Evolutionary conservation across 352 stramenopile species (phyloP).

Genomic region (Thalassiosira mediterranea): DNA sequence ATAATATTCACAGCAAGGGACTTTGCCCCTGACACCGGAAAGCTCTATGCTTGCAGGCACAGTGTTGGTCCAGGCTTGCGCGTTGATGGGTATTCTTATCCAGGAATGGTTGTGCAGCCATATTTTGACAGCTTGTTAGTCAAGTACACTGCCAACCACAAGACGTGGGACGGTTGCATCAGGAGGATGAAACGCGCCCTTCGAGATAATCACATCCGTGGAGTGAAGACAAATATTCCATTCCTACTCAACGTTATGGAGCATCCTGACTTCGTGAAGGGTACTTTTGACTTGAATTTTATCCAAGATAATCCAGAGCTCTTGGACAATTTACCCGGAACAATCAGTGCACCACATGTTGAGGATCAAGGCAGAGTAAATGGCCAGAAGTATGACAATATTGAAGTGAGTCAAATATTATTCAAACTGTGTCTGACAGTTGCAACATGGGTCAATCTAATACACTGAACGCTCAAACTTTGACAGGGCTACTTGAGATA

Average conservation of each 20-base stretch:
- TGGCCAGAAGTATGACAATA: slow-evolving; percentile 84
- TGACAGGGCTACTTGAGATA: slow-evolving; percentile 94
- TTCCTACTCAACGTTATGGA: slow-evolving; percentile 92
- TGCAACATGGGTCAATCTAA: no score
- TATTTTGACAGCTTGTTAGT: slow-evolving; percentile 95
- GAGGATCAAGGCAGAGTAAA: no score
- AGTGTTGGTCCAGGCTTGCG: slow-evolving; percentile 91
- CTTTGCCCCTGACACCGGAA: slow-evolving; percentile 93
- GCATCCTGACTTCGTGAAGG: slow-evolving; percentile 91
- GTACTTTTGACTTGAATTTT: slow-evolving; percentile 91
- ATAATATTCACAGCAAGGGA: slow-evolving; percentile 72
- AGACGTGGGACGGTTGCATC: slow-evolving; percentile 87
- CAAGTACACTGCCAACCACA: slow-evolving; percentile 90
- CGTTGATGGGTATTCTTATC: slow-evolving; percentile 91
- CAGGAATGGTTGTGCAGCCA: slow-evolving; percentile 93
- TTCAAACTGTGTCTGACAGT: no score
- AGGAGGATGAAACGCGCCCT: slow-evolving; percentile 92
- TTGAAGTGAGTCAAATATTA: no score
- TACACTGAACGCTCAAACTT: no score
- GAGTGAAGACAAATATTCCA: slow-evolving; percentile 90
- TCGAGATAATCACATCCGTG: slow-evolving; percentile 92
- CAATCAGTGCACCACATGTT: no score
- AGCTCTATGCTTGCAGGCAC: slow-evolving; percentile 89
- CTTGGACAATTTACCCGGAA: no score
- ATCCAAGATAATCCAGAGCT: slow-evolving; percentile 93